phyloP scores from a whole-genome alignment of 2,329 filamentous ascomycete species.

The Claviceps citrina region DNA sequence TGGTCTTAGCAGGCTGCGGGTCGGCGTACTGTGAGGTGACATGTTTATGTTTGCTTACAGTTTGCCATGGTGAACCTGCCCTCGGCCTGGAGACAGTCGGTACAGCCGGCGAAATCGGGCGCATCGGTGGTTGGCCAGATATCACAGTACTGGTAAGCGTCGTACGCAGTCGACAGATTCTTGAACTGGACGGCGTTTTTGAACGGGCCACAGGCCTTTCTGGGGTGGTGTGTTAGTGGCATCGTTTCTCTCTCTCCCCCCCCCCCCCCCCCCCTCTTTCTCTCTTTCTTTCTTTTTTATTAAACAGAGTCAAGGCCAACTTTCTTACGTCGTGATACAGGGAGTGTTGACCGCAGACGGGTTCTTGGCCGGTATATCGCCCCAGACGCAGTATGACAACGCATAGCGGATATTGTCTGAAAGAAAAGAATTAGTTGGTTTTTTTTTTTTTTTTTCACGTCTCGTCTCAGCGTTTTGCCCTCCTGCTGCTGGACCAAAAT shows the following conservation, averaged over 20 bases:
- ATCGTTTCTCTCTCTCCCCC: no score
- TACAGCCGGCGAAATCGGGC: slow-evolving; percentile 25
- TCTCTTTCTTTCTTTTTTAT: no score
- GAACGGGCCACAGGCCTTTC: slow-evolving; percentile 37
- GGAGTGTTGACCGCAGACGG: slow-evolving; percentile 26
- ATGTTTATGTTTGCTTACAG: slow-evolving; percentile 20
- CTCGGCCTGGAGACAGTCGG: slow-evolving; percentile 27
- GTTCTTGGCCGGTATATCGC: slow-evolving; percentile 24
- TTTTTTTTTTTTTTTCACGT: background rate
- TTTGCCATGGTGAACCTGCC: slow-evolving; percentile 33
- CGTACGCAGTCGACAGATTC: slow-evolving; percentile 30
- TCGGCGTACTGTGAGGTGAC: no score
- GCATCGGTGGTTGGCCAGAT: slow-evolving; percentile 27
- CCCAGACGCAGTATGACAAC: slow-evolving; percentile 39
- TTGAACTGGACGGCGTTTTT: slow-evolving; percentile 30
- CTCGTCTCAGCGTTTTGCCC: background rate
- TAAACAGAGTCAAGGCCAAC: background rate
- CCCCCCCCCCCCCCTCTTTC: no score
- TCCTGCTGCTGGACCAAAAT: no score
- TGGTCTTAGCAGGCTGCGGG: background rate
- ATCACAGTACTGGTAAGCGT: slow-evolving; percentile 39
- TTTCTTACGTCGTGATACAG: slow-evolving; percentile 34
- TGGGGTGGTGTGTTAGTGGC: slow-evolving; percentile 15
- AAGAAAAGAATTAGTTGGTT: no score
- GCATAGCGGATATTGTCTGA: slow-evolving; percentile 44